phyloP scores from a whole-genome alignment of 371 early-diverging fungal species.

The Lichtheimia ornata region DNA sequence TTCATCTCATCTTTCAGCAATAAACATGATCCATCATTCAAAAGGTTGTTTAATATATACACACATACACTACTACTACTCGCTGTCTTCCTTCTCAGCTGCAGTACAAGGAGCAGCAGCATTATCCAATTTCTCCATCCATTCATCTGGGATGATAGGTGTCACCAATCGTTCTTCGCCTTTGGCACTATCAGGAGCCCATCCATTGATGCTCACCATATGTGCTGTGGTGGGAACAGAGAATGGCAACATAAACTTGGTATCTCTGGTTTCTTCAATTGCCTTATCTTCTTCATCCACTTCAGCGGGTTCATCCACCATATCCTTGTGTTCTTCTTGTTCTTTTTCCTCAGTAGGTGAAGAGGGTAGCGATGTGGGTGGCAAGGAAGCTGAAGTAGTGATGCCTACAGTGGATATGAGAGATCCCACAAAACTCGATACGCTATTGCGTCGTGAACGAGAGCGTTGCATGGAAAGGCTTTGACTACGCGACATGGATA shows the following conservation, averaged over 20 bases:
- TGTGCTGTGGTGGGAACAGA: constrained; percentile 51
- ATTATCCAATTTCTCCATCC: constrained; percentile 20
- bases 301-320: constrained; percentile 18
- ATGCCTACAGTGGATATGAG: constrained; percentile 27
- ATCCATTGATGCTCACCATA: constrained; percentile 25
- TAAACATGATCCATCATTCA: too few relatives aligned
- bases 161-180: constrained; percentile 16
- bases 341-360: constrained; percentile 8
- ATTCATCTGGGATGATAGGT: constrained; percentile 18
- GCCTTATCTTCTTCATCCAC: constrained; percentile 44
- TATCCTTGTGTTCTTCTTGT: background rate
- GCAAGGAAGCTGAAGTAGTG: constrained; percentile 19
- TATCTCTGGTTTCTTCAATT: constrained; percentile 49
- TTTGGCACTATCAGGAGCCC: constrained; percentile 14
- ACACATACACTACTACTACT: too few relatives aligned
- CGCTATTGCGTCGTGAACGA: constrained; percentile 31
- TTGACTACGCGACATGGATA: constrained; percentile 18
- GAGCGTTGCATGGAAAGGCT: constrained; percentile 23
- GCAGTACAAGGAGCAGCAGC: background rate
- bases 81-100: too few relatives aligned
- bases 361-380: constrained; percentile 17
- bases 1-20: background rate
- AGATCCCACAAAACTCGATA: constrained; percentile 29
- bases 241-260: constrained; percentile 57
- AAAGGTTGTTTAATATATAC: too few relatives aligned